Evolutionary conservation across 768 basidiomycete genomes (phyloP).

Genomic region (Mycena vulgaris): DNA sequence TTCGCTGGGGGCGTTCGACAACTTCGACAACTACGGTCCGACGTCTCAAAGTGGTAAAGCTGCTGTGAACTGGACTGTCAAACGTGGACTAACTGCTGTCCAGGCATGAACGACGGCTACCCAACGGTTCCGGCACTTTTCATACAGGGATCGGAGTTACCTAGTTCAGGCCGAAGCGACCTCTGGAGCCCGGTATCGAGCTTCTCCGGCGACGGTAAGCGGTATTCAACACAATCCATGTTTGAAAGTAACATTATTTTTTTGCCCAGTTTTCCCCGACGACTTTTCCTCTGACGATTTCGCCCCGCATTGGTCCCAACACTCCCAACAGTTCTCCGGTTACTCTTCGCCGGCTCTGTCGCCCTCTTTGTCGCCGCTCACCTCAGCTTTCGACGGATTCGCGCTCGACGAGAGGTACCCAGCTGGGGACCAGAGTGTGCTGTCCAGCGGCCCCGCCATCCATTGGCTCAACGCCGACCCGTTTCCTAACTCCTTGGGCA

Average conservation of each 20-base stretch:
- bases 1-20: slow-evolving; percentile 31
- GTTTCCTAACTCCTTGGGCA: slow-evolving; percentile 13
- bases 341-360: slow-evolving; percentile 32
- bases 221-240: not conserved
- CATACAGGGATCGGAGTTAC: slow-evolving; percentile 33
- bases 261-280: slow-evolving; percentile 33
- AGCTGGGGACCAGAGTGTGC: slow-evolving; percentile 16
- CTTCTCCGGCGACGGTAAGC: slow-evolving; percentile 35
- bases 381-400: slow-evolving; percentile 27
- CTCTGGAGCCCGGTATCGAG: slow-evolving; percentile 34
- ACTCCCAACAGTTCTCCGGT: slow-evolving; percentile 11
- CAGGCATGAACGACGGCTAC: slow-evolving; percentile 31
- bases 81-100: slow-evolving; percentile 1
- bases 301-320: slow-evolving; percentile 15
- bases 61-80: slow-evolving; percentile 6
- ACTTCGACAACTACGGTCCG: slow-evolving; percentile 29
- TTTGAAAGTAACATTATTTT: not conserved
- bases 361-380: slow-evolving; percentile 36
- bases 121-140: slow-evolving; percentile 26
- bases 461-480: slow-evolving; percentile 16
- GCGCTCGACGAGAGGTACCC: slow-evolving; percentile 28
- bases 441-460: slow-evolving; percentile 24
- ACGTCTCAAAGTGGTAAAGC: slow-evolving; percentile 18
- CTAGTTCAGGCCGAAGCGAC: slow-evolving; percentile 34
- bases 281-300: slow-evolving; percentile 24